These are phyloP conservation scores for Candida freyschussii DNA, from an alignment of 1,139 yeast genomes.

Conservation along the genomic window DNA sequence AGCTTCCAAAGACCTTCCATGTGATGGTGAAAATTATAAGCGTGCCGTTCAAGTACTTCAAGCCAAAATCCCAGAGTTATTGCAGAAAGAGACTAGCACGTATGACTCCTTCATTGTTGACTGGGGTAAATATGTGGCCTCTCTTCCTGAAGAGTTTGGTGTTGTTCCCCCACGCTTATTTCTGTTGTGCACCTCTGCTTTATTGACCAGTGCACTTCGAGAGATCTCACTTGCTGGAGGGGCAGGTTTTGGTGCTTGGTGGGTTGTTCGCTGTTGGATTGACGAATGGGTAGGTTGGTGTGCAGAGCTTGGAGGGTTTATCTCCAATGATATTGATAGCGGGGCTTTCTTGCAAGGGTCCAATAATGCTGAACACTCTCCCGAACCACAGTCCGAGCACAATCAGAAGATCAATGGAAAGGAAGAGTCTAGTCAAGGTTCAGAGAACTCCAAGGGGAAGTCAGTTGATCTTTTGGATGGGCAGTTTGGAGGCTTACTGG, in stretches of 20 bases:
- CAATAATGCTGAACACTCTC: constrained; percentile 4
- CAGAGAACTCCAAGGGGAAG: constrained; percentile 4
- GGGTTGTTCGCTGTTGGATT: constrained; percentile 73
- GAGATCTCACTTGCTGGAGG: constrained; percentile 60
- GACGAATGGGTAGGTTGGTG: constrained; percentile 70
- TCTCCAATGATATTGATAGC: constrained; percentile 11
- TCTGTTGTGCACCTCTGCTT: constrained; percentile 47
- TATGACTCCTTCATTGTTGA: constrained; percentile 23
- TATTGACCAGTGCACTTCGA: constrained; percentile 59
- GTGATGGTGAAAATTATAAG: constrained; percentile 34
- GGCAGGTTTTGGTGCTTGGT: constrained; percentile 69
- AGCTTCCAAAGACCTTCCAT: constrained; percentile 52
- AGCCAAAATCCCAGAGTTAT: constrained; percentile 39
- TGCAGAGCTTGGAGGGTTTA: constrained; percentile 65
- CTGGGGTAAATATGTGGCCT: constrained; percentile 38
- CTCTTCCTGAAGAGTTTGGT: constrained; percentile 43
- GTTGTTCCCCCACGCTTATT: constrained; percentile 53
- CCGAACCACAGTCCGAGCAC: constrained; percentile 2
- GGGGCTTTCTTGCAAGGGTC: constrained; percentile 4
- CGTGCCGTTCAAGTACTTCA: constrained; percentile 38
- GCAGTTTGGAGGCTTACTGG: constrained; percentile 22
- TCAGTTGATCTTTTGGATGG: constrained; percentile 20
- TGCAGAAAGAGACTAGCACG: constrained; percentile 22
- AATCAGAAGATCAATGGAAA: not conserved
- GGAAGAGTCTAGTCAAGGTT: not conserved